phyloP scores from a whole-genome alignment of 805 yeast genomes.

The Yarrowia sp. region DNA sequence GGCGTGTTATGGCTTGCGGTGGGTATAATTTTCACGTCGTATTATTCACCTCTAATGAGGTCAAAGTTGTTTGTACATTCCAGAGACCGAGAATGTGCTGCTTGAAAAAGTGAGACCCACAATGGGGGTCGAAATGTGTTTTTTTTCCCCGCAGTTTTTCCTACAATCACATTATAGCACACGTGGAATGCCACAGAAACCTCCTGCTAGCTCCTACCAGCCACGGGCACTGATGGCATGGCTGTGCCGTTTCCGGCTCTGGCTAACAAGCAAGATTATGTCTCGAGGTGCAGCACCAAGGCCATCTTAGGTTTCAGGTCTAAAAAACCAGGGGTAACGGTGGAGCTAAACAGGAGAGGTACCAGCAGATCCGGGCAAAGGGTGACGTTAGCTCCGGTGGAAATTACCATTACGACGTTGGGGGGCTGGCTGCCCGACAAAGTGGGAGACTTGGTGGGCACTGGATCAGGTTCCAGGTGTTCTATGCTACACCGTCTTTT shows the following conservation, averaged over 20 bases:
- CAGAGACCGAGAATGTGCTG: conserved; percentile 11
- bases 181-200: background rate
- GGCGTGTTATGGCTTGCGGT: background rate
- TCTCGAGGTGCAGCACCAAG: conserved; percentile 1
- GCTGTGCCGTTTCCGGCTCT: background rate
- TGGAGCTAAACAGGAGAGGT: background rate
- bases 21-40: conserved; percentile 3
- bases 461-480: too few relatives aligned
- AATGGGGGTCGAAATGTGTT: too few relatives aligned
- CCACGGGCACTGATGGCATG: background rate
- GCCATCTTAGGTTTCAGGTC: conserved; percentile 1
- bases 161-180: background rate
- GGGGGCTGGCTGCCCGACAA: too few relatives aligned
- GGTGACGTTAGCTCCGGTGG: background rate
- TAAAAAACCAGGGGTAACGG: conserved; percentile 25
- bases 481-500: too few relatives aligned
- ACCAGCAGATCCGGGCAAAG: conserved; percentile 9
- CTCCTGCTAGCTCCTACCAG: background rate
- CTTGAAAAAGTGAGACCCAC: conserved; percentile 4
- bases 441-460: too few relatives aligned
- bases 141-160: too few relatives aligned
- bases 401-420: conserved; percentile 1
- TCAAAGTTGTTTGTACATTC: conserved; percentile 27
- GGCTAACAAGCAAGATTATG: conserved; percentile 21
- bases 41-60: background rate